Base-by-base conservation (phyloP, 495 filamentous ascomycete genomes). In the Chaetomidium leptoderma region DNA sequence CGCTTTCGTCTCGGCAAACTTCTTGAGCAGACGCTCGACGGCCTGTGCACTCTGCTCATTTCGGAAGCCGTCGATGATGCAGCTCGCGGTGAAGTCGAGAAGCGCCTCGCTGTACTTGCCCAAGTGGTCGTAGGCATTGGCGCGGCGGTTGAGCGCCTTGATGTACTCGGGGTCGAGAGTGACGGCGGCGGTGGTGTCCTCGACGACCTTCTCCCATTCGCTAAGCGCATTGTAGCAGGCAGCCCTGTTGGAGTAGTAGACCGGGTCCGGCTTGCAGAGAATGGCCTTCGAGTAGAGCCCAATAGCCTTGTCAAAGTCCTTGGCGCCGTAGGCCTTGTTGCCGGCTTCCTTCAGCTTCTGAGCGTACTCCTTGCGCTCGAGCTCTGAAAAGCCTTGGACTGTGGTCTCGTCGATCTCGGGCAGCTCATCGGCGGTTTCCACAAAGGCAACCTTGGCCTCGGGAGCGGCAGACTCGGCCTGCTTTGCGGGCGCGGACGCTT, bases 241-340 rank as follows among this genome's bases (percentile, higher is more conserved):
- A 46, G 95, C 95, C 42, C 93, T 85, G 77, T 99, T 99, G 44
- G 92, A 97, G 81, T 95, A 99, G 81, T 90, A 99, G 66, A 99
- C 90, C 4, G 93, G 90, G 68, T 99, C 95, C 36, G 91, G 86
- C 77, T 90, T 96, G 87, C 93, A 99, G 32, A 97, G 73, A 63
- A 99, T 93, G 26, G 93, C 93, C 75, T 93, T 88, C 51, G 89
- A 86, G 72, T 99, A 99, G 35, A 99, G 81, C 0, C 91, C 87
- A 65, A 97, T 99, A 48, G 93, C 93, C 59, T 81, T 82, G 66
- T 87, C 82, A 71, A 95, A 97, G 62, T 96, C 88, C 75, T 97
- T 97, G 43, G 79, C 80, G 30, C 89, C 89, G 69, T 97, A 99
- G 9, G 93, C 92, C 76, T 92, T 95, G 79, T 99, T 99, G 62